phyloP scores from a whole-genome alignment of 2,329 filamentous ascomycete species.

The Trichoderma citrinoviride region DNA sequence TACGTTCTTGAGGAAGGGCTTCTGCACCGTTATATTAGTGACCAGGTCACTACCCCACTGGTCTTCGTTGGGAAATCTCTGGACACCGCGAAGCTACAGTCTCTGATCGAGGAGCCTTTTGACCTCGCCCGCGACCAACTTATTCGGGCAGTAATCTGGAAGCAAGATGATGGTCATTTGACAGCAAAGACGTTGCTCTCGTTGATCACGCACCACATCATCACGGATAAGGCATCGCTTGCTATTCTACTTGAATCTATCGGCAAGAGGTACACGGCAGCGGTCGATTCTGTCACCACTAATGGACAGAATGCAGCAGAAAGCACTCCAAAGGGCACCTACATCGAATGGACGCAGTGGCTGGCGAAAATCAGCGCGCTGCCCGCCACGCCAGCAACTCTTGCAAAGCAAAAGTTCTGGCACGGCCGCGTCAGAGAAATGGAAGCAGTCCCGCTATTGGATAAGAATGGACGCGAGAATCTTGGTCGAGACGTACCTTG shows the following conservation, averaged over 20 bases:
- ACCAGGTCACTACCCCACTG: neutral
- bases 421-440: neutral
- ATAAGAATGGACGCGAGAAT: neutral
- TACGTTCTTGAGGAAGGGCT: neutral
- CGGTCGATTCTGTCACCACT: neutral
- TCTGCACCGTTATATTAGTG: neutral
- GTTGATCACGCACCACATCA: conserved; percentile 2
- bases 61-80: neutral
- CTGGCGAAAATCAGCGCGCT: neutral
- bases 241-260: neutral
- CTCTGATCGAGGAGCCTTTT: neutral
- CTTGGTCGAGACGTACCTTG: neutral
- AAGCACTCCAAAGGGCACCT: neutral
- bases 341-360: conserved; percentile 1
- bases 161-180: neutral
- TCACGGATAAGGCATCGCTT: neutral
- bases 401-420: neutral
- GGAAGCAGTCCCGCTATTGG: neutral
- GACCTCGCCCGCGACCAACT: neutral
- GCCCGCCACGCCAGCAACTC: neutral
- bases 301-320: neutral
- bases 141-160: neutral
- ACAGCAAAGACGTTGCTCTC: neutral
- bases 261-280: neutral
- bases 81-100: neutral